Evolutionary conservation across 2,329 filamentous ascomycete genomes (phyloP), one percentile per base, ranked within the genome.

Genomic region (Penicillium sp.): DNA sequence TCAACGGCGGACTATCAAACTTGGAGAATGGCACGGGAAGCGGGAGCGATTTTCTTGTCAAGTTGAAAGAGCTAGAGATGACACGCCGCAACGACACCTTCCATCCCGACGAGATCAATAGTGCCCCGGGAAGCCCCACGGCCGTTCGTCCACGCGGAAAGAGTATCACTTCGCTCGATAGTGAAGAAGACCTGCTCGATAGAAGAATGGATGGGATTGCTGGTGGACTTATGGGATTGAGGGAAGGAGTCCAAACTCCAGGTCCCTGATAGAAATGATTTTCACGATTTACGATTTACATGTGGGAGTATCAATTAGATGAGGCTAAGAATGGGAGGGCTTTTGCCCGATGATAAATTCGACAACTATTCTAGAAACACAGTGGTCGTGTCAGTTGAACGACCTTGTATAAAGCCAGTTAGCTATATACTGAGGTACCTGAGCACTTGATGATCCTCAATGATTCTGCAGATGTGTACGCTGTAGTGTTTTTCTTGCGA

Each of bases 151-250:
- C 63, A 3, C 57, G 68, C 11, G 62, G 76, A 28, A 75, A 77
- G 49, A 83, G 81, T 63, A 72, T 82, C 58, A 74, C 77, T 28
- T 82, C 80, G 56, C 66, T 85, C 54, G 80, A 79, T 4, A 84
- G 81, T 56, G 78, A 82, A 56, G 82, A 84, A 60, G 83, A 85
- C 71, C 64, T 85, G 31, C 66, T 85, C 19, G 79, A 79, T 31
- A 70, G 82, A 33, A 73, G 81, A 31, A 85, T 85, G 82, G 75
- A 80, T 55, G 81, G 81, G 1, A 66, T 84, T 51, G 78, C 79
- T 16, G 78, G 80, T 10, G 77, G 78, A 31, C 72, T 84, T 69
- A 82, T 81, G 67, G 79, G 79, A 4, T 64, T 73, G 36, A 70
- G 69, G 10, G 73, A 76, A 44, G 65, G 67, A 13, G 71, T 67